Percentiles rank a stretch among this genome's conserved stretches.
Evolutionary conservation across 1,139 yeast species (phyloP).

Genomic region (Meyerozyma sp.): DNA sequence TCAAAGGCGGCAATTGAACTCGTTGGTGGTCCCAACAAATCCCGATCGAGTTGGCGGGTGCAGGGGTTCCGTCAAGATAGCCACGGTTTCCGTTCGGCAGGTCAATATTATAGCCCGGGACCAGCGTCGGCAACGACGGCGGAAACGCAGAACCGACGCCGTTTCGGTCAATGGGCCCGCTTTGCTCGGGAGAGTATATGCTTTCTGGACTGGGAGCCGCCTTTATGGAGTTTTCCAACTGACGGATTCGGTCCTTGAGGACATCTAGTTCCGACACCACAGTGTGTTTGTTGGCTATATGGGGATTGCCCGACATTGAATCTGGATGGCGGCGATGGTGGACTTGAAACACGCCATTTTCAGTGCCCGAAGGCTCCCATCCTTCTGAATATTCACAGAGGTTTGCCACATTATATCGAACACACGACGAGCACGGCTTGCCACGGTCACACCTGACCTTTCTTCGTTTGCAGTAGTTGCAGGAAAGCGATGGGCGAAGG

Average conservation of each 20-base stretch:
- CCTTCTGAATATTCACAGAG: conserved; percentile 26
- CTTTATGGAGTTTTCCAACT: not conserved
- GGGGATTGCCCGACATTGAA: too few relatives aligned
- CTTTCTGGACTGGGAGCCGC: not conserved
- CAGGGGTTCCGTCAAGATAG: too few relatives aligned
- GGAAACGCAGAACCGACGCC: not conserved
- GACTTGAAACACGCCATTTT: not conserved
- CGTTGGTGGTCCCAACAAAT: not conserved
- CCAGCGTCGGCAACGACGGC: not conserved
- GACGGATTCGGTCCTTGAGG: not conserved
- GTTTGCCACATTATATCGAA: conserved; percentile 16
- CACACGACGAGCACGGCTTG: conserved; percentile 23
- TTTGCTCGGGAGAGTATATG: not conserved
- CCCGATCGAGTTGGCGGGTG: not conserved
- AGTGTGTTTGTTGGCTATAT: not conserved
- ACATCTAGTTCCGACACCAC: not conserved
- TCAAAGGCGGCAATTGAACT: not conserved
- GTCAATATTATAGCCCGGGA: not conserved
- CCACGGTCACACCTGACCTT: conserved; percentile 27
- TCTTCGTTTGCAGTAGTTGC: conserved; percentile 23
- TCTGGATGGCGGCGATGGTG: not conserved
- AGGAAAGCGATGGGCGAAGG: conserved; percentile 23
- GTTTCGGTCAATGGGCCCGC: not conserved
- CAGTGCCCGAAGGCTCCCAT: not conserved
- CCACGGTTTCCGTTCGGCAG: not conserved